phyloP scores from a whole-genome alignment of 768 basidiomycete species.

The Pulveroboletus ravenelii region DNA sequence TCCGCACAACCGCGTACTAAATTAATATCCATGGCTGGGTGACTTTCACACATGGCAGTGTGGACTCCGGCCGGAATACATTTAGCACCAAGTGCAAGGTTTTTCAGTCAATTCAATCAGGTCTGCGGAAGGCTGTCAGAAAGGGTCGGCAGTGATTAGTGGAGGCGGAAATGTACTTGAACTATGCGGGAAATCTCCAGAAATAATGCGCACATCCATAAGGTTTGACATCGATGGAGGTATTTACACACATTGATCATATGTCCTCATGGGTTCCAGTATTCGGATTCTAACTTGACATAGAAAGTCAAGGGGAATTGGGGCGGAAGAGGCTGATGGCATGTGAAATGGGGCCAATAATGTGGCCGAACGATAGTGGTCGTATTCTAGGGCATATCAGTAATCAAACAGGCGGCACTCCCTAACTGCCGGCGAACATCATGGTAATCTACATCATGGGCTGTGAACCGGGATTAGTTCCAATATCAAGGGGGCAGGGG shows the following conservation, averaged over 20 bases:
- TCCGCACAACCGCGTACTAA: conserved; percentile 4
- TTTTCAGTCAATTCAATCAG: conserved; percentile 1
- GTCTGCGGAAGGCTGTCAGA: conserved; percentile 12
- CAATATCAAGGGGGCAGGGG: not conserved
- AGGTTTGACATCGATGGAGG: conserved; percentile 15
- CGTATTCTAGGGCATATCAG: conserved; percentile 26
- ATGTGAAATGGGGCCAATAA: conserved; percentile 5
- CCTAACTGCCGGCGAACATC: conserved; percentile 86
- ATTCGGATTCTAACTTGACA: conserved; percentile 9
- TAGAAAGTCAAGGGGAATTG: conserved; percentile 3
- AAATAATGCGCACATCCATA: conserved; percentile 6
- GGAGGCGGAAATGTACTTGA: conserved; percentile 9
- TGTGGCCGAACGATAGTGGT: conserved; percentile 2
- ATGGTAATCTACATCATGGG: conserved; percentile 96
- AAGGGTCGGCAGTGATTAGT: not conserved
- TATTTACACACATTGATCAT: conserved; percentile 16
- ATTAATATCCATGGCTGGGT: not conserved
- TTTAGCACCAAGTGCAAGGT: not conserved
- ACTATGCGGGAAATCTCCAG: conserved; percentile 1
- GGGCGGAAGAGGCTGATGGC: not conserved
- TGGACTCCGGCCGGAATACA: not conserved
- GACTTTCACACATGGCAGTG: conserved; percentile 9
- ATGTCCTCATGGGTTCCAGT: conserved; percentile 10
- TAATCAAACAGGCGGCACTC: conserved; percentile 65
- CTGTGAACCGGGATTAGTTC: conserved; percentile 40